Evolutionary conservation across 2,329 filamentous ascomycete genomes (phyloP).

Genomic region (Tolypocladium album): DNA sequence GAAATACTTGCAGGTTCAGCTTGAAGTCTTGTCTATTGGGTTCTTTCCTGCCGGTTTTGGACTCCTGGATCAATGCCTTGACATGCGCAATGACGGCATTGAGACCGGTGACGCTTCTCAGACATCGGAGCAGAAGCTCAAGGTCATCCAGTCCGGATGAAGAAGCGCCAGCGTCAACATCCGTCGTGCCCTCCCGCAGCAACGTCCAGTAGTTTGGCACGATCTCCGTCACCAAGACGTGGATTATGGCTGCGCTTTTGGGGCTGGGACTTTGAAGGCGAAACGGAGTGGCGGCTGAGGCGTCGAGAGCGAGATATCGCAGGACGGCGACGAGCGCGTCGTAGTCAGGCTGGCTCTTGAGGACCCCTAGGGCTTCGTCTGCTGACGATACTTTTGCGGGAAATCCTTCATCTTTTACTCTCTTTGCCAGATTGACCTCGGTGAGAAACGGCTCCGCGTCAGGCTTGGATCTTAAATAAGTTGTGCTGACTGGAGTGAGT

Average conservation of each 20-base stretch:
- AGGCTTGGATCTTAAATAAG: constrained; percentile 29
- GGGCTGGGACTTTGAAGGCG: constrained; percentile 42
- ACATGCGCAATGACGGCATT: constrained; percentile 68
- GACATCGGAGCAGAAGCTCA: constrained; percentile 46
- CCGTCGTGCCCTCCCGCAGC: constrained; percentile 35
- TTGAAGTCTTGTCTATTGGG: constrained; percentile 28
- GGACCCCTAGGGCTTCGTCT: constrained; percentile 45
- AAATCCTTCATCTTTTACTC: constrained; percentile 1
- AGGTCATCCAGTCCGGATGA: constrained; percentile 22
- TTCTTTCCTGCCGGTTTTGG: constrained; percentile 25
- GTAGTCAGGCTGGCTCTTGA: constrained; percentile 53
- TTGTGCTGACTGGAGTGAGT: constrained; percentile 42
- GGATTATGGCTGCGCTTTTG: constrained; percentile 61
- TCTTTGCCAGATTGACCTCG: constrained; percentile 17
- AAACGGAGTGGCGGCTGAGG: constrained; percentile 10
- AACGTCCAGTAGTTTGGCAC: constrained; percentile 74
- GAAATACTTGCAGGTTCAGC: constrained; percentile 31
- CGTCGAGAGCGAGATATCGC: constrained; percentile 32
- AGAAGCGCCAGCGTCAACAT: constrained; percentile 3
- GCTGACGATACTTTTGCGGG: constrained; percentile 13
- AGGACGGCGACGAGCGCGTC: constrained; percentile 43
- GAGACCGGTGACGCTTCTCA: constrained; percentile 66
- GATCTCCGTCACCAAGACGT: constrained; percentile 62
- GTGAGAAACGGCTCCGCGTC: constrained; percentile 25
- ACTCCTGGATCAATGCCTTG: constrained; percentile 46